Conservation (phyloP, 306 rosid genomes). For the Mimosa bimucronata region DNA sequence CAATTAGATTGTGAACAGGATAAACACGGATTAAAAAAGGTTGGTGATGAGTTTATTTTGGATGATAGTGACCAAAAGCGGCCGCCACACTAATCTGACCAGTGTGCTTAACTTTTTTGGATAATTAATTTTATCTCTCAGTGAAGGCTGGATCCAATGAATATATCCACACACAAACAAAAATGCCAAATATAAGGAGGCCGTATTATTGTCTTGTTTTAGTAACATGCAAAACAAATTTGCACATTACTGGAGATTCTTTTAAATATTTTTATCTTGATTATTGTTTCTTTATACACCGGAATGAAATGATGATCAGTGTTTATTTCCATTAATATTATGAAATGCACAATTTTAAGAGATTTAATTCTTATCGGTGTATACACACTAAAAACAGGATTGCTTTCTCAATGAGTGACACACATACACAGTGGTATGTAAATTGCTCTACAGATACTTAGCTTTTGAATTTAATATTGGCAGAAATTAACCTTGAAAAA, state of each 20-base stretch:
- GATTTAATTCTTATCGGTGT: neutral
- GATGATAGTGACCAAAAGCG: slow-evolving; percentile 40
- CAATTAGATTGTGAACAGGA: neutral
- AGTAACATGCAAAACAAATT: neutral
- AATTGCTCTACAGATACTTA: neutral
- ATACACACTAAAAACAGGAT: neutral
- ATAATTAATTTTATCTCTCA: slow-evolving; percentile 8
- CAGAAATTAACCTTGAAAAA: neutral
- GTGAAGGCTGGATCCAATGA: slow-evolving; percentile 30
- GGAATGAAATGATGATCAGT: no score
- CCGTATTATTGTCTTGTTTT: neutral
- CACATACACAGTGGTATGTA: no score
- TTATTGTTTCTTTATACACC: no score
- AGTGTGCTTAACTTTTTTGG: slow-evolving; percentile 1
- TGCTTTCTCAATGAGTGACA: no score
- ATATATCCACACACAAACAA: neutral
- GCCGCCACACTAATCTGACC: slow-evolving; percentile 27
- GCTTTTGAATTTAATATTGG: neutral
- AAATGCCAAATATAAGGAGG: slow-evolving; percentile 1
- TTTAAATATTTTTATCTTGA: no score
- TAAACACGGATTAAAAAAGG: neutral
- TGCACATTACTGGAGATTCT: neutral
- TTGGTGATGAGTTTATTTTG: neutral
- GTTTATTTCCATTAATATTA: neutral
- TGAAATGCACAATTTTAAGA: neutral